phyloP scores from a whole-genome alignment of 805 yeast species.

The Clavispora phyllophila region DNA sequence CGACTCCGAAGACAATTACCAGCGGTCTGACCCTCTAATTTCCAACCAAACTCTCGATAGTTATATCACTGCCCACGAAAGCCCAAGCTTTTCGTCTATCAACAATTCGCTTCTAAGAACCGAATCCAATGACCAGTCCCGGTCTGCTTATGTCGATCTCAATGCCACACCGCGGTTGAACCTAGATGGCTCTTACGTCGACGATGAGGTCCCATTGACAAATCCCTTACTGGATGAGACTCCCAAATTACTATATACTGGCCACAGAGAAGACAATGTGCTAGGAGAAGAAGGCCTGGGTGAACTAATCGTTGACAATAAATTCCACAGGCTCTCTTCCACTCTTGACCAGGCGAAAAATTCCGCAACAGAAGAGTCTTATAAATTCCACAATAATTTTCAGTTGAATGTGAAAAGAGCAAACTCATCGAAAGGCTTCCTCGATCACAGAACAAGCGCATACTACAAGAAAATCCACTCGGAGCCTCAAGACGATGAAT shows the following conservation, averaged over 20 bases:
- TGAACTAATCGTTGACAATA: slow-evolving; percentile 2
- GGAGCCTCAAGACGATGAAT: slow-evolving; percentile 8
- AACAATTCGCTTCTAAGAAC: slow-evolving; percentile 27
- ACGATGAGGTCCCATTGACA: neutral
- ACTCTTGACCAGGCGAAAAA: slow-evolving; percentile 28
- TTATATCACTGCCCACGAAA: slow-evolving; percentile 23
- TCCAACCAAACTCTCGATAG: slow-evolving; percentile 23
- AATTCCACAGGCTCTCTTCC: slow-evolving; percentile 33
- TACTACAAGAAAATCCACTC: slow-evolving; percentile 31
- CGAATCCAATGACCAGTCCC: slow-evolving; percentile 5
- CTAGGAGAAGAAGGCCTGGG: neutral
- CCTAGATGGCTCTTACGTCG: slow-evolving; percentile 3
- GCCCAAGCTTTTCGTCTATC: slow-evolving; percentile 31
- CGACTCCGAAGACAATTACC: slow-evolving; percentile 1
- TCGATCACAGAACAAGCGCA: slow-evolving; percentile 19
- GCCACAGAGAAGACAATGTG: slow-evolving; percentile 4
- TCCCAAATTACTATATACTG: neutral
- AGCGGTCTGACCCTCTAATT: neutral
- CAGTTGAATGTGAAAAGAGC: slow-evolving; percentile 34
- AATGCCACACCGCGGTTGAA: slow-evolving; percentile 31
- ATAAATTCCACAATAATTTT: slow-evolving; percentile 33
- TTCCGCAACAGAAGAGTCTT: slow-evolving; percentile 34
- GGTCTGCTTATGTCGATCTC: slow-evolving; percentile 11
- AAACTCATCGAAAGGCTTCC: slow-evolving; percentile 9
- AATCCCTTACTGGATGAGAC: neutral